phyloP scores from a whole-genome alignment of 192 early-diverging fungal species.

The Chytriomyces confervae region DNA sequence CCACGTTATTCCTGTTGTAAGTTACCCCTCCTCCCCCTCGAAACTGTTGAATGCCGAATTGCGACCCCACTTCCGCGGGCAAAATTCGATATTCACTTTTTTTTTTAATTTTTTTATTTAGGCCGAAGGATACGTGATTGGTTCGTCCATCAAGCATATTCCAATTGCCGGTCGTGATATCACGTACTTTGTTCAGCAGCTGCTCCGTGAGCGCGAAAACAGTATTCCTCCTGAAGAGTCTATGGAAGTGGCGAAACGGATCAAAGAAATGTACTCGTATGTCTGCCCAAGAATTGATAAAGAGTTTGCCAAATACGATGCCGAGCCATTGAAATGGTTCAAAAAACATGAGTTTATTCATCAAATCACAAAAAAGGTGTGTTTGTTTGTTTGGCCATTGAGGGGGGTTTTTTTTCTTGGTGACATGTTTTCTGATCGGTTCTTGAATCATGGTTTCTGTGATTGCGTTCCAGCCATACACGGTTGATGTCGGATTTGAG shows the following conservation, averaged over 20 bases:
- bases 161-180: slow-evolving; percentile 99
- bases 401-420: background rate
- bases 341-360: slow-evolving; percentile 85
- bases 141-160: slow-evolving; percentile 97
- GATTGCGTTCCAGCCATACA: slow-evolving; percentile 69
- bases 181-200: slow-evolving; percentile 96
- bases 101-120: slow-evolving; percentile 33
- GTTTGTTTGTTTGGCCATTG: background rate
- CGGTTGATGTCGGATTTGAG: slow-evolving; percentile 96
- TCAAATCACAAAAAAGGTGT: slow-evolving; percentile 82
- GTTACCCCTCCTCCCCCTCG: slow-evolving; percentile 22
- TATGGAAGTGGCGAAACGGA: slow-evolving; percentile 88
- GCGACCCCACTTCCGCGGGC: background rate
- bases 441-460: background rate
- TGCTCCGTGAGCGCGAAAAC: slow-evolving; percentile 95
- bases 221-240: slow-evolving; percentile 97
- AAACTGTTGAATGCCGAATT: too few relatives aligned
- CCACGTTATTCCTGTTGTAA: slow-evolving; percentile 97
- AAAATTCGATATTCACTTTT: background rate
- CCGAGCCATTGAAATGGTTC: slow-evolving; percentile 88
- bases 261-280: slow-evolving; percentile 98
- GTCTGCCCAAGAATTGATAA: slow-evolving; percentile 96
- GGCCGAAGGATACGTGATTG: slow-evolving; percentile 98
- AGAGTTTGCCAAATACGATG: slow-evolving; percentile 93
- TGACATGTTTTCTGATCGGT: background rate